Evolutionary conservation across 768 basidiomycete genomes (phyloP), one percentile per base, ranked within the genome.

Genomic region (Agrocybe praecox): DNA sequence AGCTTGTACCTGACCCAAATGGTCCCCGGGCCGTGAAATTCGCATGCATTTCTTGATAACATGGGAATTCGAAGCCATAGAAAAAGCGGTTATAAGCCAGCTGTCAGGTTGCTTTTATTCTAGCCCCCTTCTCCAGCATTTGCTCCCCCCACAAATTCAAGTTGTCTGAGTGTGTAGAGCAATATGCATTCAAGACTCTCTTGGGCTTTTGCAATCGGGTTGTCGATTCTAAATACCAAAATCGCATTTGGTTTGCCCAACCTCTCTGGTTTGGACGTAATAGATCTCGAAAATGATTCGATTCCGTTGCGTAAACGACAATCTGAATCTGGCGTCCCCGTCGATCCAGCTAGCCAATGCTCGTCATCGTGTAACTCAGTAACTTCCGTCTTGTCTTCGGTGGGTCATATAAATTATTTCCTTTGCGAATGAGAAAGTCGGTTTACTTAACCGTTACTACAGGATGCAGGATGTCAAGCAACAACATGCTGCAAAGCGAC

Each of bases 401-500:
- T 69, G 56, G 64, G 14, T 32, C 24, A 12, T 14, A 6, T 15
- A 14, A 14, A n/a, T 6, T 40, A 5, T 14, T 40, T n/a, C 12
- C n/a, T n/a, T n/a, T n/a, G n/a, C n/a, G n/a, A n/a, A 40, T n/a
- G 18, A 34, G 22, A 48, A 23, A 44, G 22, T 6, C 10, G 33
- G 29, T 11, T 17, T 19, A 40, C 9, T 52, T 32, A 49, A 17
- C 56, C n/a, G n/a, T n/a, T 23, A 33, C 9, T 24, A 19, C n/a
- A 1, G 21, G 46, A 34, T 12, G 48, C 72, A 74, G 58, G 44
- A 15, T 76, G 76, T 50, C 46, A 65, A 9, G 58, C 66, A 0
- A 21, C 59, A 9, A 46, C 60, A 23, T 83, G 81, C 53, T 83
- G 81, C 62, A 67, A 74, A 6, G 54, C 66, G 11, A 60, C 57